Percentiles rank a stretch among this genome's conserved stretches.
These are phyloP conservation scores for Akanthomyces muscarius DNA, from an alignment of 2,329 filamentous ascomycete genomes.

Conservation along the genomic window DNA sequence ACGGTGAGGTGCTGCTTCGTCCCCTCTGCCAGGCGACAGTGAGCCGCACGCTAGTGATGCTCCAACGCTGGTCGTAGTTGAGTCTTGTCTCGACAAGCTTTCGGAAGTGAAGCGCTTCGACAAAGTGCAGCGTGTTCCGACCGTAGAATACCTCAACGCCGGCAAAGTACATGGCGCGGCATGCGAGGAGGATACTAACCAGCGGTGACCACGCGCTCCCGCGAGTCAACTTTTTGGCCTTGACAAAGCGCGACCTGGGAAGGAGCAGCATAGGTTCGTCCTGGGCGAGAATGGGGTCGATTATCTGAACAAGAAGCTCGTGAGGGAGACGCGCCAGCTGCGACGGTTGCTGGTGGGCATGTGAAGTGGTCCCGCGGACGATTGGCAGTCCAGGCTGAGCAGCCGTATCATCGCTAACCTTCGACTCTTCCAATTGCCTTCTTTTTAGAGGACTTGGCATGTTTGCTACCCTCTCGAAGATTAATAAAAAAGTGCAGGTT, in stretches of 20 bases:
- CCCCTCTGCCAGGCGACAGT: neutral
- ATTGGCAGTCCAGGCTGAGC: neutral
- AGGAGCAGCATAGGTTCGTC: neutral
- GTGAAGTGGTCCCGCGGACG: neutral
- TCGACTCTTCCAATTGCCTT: neutral
- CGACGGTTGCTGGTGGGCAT: neutral
- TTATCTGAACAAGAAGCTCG: conserved; percentile 1
- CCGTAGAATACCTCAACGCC: conserved; percentile 9
- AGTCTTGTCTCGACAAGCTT: neutral
- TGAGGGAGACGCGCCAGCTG: conserved; percentile 4
- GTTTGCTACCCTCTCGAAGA: neutral
- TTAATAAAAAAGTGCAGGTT: neutral
- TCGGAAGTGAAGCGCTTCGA: conserved; percentile 10
- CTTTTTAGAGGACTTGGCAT: neutral
- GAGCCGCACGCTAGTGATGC: neutral
- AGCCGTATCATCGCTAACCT: neutral
- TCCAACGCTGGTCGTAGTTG: conserved; percentile 9
- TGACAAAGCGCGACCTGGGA: conserved; percentile 2
- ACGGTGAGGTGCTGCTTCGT: neutral
- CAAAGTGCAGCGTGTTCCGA: neutral
- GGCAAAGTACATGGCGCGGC: conserved; percentile 15
- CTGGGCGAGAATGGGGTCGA: neutral
- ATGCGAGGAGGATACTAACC: conserved; percentile 12
- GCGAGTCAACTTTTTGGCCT: neutral
- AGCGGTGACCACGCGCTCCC: conserved; percentile 5